These are phyloP conservation scores for Coemansia sp. DNA, from an alignment of 192 early-diverging fungal species.

Conservation along the genomic window DNA sequence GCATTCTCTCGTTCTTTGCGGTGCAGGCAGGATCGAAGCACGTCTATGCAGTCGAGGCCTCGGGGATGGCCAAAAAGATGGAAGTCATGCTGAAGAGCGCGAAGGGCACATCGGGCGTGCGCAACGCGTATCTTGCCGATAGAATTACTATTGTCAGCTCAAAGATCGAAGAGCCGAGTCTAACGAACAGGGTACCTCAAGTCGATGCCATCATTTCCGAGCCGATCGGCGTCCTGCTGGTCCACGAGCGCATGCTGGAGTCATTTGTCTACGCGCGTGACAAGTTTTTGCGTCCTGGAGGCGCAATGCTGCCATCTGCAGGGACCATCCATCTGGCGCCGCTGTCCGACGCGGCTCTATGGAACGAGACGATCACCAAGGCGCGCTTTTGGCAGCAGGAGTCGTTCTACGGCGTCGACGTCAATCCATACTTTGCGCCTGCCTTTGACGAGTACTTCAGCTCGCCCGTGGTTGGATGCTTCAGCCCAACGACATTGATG, in stretches of 20 bases:
- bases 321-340: slow-evolving; percentile 91
- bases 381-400: slow-evolving; percentile 81
- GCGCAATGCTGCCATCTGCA: slow-evolving; percentile 83
- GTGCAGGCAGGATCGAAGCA: slow-evolving; percentile 89
- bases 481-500: slow-evolving; percentile 79
- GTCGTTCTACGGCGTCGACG: slow-evolving; percentile 91
- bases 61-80: slow-evolving; percentile 91
- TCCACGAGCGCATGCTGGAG: slow-evolving; percentile 94
- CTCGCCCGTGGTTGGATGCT: slow-evolving; percentile 91
- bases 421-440: slow-evolving; percentile 75
- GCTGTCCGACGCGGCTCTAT: slow-evolving; percentile 70
- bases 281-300: slow-evolving; percentile 87
- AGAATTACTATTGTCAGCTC: slow-evolving; percentile 78
- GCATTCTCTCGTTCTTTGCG: slow-evolving; percentile 94
- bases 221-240: slow-evolving; percentile 94
- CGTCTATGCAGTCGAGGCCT: slow-evolving; percentile 96
- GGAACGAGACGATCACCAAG: slow-evolving; percentile 93
- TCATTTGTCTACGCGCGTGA: slow-evolving; percentile 60
- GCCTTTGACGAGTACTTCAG: slow-evolving; percentile 79
- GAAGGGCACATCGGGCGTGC: slow-evolving; percentile 37
- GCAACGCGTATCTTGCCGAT: slow-evolving; percentile 76
- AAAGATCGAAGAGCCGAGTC: slow-evolving; percentile 82
- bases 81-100: slow-evolving; percentile 68
- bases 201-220: slow-evolving; percentile 97
- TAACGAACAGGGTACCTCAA: slow-evolving; percentile 58